Percentiles rank a stretch among this genome's conserved stretches.
Conservation (phyloP, 495 filamentous ascomycete genomes). For the Friedmanniomyces endolithicus region DNA sequence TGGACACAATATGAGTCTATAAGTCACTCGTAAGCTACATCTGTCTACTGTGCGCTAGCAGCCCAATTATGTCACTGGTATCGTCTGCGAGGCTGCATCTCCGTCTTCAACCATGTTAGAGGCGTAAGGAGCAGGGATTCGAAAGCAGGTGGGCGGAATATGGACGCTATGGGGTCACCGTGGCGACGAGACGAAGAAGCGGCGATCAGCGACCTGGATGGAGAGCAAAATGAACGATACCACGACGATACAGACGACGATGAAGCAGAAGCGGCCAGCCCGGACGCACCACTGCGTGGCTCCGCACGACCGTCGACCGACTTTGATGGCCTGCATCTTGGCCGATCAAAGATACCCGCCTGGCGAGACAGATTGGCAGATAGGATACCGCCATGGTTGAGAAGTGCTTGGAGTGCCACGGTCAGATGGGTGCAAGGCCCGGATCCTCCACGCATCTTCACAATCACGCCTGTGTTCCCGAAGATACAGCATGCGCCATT, state of each 20-base stretch:
- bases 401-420: slow-evolving; percentile 21
- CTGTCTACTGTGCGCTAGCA: no score
- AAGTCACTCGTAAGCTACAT: no score
- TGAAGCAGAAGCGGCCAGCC: background rate
- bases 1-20: no score
- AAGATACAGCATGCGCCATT: slow-evolving; percentile 29
- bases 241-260: slow-evolving; percentile 16
- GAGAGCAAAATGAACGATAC: background rate
- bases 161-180: background rate
- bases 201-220: background rate
- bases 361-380: slow-evolving; percentile 5
- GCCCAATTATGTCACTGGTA: no score
- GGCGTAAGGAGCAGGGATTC: background rate
- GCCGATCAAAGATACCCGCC: background rate
- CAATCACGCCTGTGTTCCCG: slow-evolving; percentile 30
- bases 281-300: slow-evolving; percentile 9
- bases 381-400: slow-evolving; percentile 20
- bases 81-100: no score
- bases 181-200: slow-evolving; percentile 5
- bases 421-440: slow-evolving; percentile 31
- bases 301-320: slow-evolving; percentile 8
- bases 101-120: background rate
- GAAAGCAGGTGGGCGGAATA: background rate
- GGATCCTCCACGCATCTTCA: slow-evolving; percentile 30
- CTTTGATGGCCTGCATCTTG: slow-evolving; percentile 8